Evolutionary conservation across 805 yeast genomes (phyloP).

Genomic region (Candida hungchunana): DNA sequence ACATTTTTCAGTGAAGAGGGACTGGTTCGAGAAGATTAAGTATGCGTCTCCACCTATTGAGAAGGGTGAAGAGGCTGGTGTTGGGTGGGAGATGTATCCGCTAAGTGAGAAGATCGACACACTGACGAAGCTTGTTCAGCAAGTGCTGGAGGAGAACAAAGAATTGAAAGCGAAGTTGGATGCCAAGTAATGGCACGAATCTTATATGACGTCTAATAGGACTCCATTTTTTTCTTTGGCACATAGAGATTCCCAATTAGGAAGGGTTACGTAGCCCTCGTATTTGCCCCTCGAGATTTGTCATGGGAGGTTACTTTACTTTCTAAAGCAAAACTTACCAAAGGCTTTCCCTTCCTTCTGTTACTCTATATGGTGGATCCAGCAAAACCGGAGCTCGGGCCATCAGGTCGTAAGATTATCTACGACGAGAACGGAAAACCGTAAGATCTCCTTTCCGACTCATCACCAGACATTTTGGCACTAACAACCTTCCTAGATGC

Average conservation of each 20-base stretch:
- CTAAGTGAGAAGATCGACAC: constrained; percentile 48
- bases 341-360: too few species aligned
- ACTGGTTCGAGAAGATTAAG: constrained; percentile 50
- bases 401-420: constrained; percentile 62
- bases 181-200: too few species aligned
- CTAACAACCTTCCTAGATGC: constrained; percentile 37
- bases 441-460: constrained; percentile 42
- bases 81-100: constrained; percentile 61
- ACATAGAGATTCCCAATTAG: too few species aligned
- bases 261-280: too few species aligned
- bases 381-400: constrained; percentile 43
- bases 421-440: constrained; percentile 92
- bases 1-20: constrained; percentile 49
- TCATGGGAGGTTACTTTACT: too few species aligned
- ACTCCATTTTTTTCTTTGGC: too few species aligned
- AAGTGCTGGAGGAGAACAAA: constrained; percentile 18
- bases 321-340: too few species aligned
- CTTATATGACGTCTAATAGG: too few species aligned
- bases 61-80: constrained; percentile 48
- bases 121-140: constrained; percentile 22
- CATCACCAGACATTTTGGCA: background rate
- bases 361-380: too few species aligned
- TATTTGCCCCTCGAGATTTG: too few species aligned
- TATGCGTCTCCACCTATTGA: constrained; percentile 55
- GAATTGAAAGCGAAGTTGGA: constrained; percentile 15